Evolutionary conservation across 805 yeast genomes (phyloP), one percentile per base, ranked within the genome.

Genomic region (Ogataea neopini): DNA sequence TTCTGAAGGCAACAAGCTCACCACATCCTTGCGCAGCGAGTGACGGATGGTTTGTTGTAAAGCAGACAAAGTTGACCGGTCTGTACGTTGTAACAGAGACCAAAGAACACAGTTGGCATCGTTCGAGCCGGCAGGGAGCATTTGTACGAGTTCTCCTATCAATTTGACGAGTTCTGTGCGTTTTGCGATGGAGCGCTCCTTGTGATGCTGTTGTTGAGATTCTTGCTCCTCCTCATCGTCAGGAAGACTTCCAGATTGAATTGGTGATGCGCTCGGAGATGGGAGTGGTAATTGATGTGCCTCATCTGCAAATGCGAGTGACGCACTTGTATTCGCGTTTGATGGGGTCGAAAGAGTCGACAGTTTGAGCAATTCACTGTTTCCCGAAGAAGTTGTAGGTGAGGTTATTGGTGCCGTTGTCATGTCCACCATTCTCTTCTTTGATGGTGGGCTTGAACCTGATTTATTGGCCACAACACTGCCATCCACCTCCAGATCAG

Each of bases 1-100:
- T 61, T 94, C 98, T 0, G 79, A 59, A 0, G 99, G 99, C 25
- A 94, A 68, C 40, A 76, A 68, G 10, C 81, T 62, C 8, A 92
- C 63, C 34, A 94, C 67, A 59, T 94, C 98, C 59, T 92, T 79
- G 54, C 81, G 79, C 59, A 94, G 74, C 9, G 81, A 75, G 6
- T 68, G 63, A 23, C 75, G 74, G 11, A 88, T 70, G 2, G 76
- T 57, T 11, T 75, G 73, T 25, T 77, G 73, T 44, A 89, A 66
- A 10, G 83, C 72, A 40, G 89, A 82, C 44, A 89, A 70, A 4
- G 87, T 74, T 15, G 76, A 62, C 43, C 94, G 71, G 55, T 82
- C 80, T 36, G 83, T 74, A 45, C 73, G 71, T 50, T 80, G 81
- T 28, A 89, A 64, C 39, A 88, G 63, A 50, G 74, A 73, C 64